Percentiles rank a stretch among this genome's conserved stretches.
These are phyloP conservation scores for Quercus berberidifolia DNA, from an alignment of 306 rosid species.

Conservation along the genomic window DNA sequence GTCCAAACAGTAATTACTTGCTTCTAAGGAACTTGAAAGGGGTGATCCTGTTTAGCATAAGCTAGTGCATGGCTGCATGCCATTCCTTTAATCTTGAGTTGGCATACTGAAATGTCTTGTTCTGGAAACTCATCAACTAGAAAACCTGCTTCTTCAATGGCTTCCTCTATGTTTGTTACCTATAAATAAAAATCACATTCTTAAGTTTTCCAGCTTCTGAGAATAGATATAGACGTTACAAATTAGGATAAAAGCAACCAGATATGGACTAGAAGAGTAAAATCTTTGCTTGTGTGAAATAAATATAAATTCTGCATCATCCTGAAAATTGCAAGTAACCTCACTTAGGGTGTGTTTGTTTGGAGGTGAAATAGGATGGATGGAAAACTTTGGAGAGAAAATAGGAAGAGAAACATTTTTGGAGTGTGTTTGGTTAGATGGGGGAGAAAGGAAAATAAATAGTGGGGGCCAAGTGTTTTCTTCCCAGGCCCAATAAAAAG, in stretches of 20 bases:
- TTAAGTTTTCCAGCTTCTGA: background rate
- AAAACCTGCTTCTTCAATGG: conserved; percentile 64
- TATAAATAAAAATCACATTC: conserved; percentile 22
- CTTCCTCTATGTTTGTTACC: conserved; percentile 51
- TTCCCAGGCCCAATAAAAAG: too few species aligned
- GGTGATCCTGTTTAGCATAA: background rate
- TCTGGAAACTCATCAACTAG: conserved; percentile 48
- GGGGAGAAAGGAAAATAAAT: too few species aligned
- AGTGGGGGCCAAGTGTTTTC: too few species aligned
- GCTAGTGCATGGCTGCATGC: conserved; percentile 45
- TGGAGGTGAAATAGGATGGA: too few species aligned
- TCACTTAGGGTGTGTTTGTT: background rate
- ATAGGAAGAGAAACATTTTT: too few species aligned
- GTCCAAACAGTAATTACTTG: too few species aligned
- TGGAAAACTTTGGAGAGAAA: too few species aligned
- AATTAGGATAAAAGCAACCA: background rate
- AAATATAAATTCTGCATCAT: background rate
- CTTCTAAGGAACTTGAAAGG: too few species aligned
- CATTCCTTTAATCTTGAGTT: conserved; percentile 71
- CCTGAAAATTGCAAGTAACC: background rate
- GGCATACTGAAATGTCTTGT: conserved; percentile 58
- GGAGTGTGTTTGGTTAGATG: too few species aligned
- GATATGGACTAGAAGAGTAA: background rate
- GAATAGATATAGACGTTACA: background rate
- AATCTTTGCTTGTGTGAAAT: background rate